Evolutionary conservation across 2,329 filamentous ascomycete genomes (phyloP).

Genomic region (Phaeosphaeriaceae sp.): DNA sequence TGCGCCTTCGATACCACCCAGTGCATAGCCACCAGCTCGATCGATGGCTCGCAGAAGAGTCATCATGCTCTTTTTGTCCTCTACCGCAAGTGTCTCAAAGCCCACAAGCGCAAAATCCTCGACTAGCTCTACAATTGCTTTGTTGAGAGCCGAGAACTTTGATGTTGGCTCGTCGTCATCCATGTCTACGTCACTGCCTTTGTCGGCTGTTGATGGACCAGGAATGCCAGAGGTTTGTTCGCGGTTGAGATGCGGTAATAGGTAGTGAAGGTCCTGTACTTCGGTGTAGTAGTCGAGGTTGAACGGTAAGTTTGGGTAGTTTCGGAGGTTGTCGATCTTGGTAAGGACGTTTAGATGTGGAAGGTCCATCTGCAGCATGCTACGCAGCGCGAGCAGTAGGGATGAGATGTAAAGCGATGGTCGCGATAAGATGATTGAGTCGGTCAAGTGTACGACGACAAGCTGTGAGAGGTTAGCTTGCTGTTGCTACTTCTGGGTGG

Average conservation of each 20-base stretch:
- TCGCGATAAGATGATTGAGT: slow-evolving; percentile 90
- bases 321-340: slow-evolving; percentile 92
- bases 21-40: slow-evolving; percentile 89
- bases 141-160: slow-evolving; percentile 85
- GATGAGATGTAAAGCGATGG: slow-evolving; percentile 96
- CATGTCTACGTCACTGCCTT: slow-evolving; percentile 54
- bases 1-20: slow-evolving; percentile 86
- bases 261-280: slow-evolving; percentile 87
- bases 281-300: slow-evolving; percentile 98
- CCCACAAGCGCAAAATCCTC: slow-evolving; percentile 88
- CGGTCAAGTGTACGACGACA: slow-evolving; percentile 90
- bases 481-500: slow-evolving; percentile 22
- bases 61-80: slow-evolving; percentile 98
- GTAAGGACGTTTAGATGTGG: slow-evolving; percentile 95
- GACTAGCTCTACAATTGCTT: slow-evolving; percentile 84
- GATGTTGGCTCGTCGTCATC: slow-evolving; percentile 44
- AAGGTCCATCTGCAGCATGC: slow-evolving; percentile 98
- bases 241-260: slow-evolving; percentile 78
- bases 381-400: slow-evolving; percentile 86
- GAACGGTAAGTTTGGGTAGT: slow-evolving; percentile 87
- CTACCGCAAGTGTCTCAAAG: slow-evolving; percentile 92
- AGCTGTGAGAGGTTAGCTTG: slow-evolving; percentile 64
- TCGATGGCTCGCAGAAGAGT: slow-evolving; percentile 87
- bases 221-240: slow-evolving; percentile 63
- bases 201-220: slow-evolving; percentile 28